A percentile compares a stretch with the other conserved stretches of the same genome.
Conservation (phyloP, 2,329 filamentous ascomycete species). For the Nannizzia gypsea region DNA sequence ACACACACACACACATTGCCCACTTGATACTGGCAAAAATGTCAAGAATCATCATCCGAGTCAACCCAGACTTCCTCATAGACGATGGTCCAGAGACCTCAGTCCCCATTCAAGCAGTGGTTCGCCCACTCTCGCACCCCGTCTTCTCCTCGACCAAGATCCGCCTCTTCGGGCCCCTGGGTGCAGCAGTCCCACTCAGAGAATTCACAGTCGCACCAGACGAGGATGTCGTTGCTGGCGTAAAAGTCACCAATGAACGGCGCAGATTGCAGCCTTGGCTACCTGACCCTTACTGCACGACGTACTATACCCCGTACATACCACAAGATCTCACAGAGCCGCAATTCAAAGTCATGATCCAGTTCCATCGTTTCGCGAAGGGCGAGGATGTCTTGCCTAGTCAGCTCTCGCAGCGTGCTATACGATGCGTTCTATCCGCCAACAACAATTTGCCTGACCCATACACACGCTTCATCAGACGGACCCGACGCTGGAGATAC, state of each 20-base stretch:
- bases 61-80: neutral
- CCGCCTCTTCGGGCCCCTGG: conserved; percentile 6
- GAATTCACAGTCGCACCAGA: conserved; percentile 4
- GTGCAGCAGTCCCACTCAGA: conserved; percentile 3
- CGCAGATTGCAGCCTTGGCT: neutral
- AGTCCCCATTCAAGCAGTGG: conserved; percentile 1
- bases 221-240: neutral
- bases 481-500: neutral
- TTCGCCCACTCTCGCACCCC: conserved; percentile 3
- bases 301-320: conserved; percentile 7
- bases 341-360: conserved; percentile 9
- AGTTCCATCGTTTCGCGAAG: conserved; percentile 9
- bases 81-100: neutral
- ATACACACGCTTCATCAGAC: neutral
- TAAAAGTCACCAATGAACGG: neutral
- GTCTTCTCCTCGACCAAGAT: conserved; percentile 9
- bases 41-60: neutral
- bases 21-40: neutral
- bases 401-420: neutral
- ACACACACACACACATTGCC: too few relatives aligned
- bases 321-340: neutral
- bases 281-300: neutral
- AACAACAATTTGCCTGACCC: neutral
- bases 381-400: neutral
- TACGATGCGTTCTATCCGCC: conserved; percentile 4